These are phyloP conservation scores for Ascochyta pisi DNA, from an alignment of 2,329 filamentous ascomycete species.

Conservation along the genomic window DNA sequence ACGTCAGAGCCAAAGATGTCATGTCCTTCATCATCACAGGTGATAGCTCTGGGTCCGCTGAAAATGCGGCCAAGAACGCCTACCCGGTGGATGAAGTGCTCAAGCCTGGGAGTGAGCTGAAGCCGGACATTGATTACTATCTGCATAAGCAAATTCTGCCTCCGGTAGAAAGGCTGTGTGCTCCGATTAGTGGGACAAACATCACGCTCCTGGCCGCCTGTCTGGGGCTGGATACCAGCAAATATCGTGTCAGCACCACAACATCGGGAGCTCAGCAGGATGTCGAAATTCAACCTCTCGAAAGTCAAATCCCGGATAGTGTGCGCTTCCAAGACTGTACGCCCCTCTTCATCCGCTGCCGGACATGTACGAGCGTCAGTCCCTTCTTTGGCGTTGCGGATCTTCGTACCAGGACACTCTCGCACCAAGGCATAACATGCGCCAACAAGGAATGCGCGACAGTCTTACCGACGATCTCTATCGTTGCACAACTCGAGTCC, in stretches of 20 bases:
- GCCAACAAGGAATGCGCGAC: slow-evolving; percentile 67
- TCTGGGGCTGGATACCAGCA: slow-evolving; percentile 86
- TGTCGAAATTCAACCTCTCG: slow-evolving; percentile 77
- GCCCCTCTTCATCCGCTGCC: slow-evolving; percentile 79
- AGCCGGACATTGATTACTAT: slow-evolving; percentile 96
- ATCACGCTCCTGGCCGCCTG: slow-evolving; percentile 89
- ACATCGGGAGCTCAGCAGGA: slow-evolving; percentile 55
- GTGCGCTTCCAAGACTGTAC: slow-evolving; percentile 85
- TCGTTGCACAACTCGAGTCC: slow-evolving; percentile 86
- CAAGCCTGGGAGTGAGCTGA: slow-evolving; percentile 75
- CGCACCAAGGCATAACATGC: slow-evolving; percentile 78
- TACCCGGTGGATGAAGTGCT: slow-evolving; percentile 85
- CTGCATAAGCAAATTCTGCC: slow-evolving; percentile 98
- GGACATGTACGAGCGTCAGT: slow-evolving; percentile 75
- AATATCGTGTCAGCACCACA: slow-evolving; percentile 76
- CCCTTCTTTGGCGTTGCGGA: slow-evolving; percentile 76
- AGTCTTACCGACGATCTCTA: slow-evolving; percentile 70
- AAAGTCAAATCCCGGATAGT: slow-evolving; percentile 91
- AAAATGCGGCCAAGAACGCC: slow-evolving; percentile 84
- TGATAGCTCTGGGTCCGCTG: slow-evolving; percentile 65
- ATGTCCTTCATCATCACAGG: slow-evolving; percentile 94
- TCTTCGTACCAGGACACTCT: slow-evolving; percentile 55
- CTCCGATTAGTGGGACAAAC: slow-evolving; percentile 92
- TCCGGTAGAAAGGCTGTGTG: slow-evolving; percentile 95
- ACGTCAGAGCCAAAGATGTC: slow-evolving; percentile 90